Percentiles rank a stretch among this genome's conserved stretches.
Conservation (phyloP, 495 filamentous ascomycete genomes). For the Poronia punctata region DNA sequence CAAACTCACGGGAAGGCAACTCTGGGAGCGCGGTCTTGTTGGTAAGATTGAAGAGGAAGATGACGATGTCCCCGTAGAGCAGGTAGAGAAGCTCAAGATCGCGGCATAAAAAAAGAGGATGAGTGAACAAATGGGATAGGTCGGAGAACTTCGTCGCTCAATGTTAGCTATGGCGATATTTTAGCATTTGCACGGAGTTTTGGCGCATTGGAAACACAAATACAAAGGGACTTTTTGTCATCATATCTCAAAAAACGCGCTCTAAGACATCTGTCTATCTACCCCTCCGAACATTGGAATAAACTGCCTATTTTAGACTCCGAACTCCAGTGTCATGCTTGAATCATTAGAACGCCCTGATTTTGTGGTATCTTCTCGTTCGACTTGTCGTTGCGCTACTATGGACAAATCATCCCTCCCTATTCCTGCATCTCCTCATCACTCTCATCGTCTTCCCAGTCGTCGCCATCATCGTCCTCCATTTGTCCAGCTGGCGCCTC, state of each 20-base stretch:
- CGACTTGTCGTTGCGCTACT: conserved; percentile 11
- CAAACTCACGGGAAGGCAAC: conserved; percentile 68
- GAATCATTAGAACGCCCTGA: conserved; percentile 10
- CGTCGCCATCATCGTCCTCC: conserved; percentile 42
- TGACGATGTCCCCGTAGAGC: conserved; percentile 46
- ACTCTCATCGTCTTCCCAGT: conserved; percentile 47
- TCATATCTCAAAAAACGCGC: conserved; percentile 6
- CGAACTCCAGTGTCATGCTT: conserved; percentile 22
- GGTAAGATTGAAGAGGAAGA: conserved; percentile 72
- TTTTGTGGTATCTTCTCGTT: conserved; percentile 22
- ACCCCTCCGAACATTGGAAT: conserved; percentile 1
- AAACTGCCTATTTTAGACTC: conserved; percentile 16
- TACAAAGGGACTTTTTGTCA: conserved; percentile 1
- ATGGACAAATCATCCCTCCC: neutral
- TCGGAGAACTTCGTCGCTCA: neutral
- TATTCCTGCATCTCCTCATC: conserved; percentile 34
- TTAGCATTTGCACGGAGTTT: conserved; percentile 23
- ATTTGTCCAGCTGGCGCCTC: conserved; percentile 40
- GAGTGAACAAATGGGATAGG: neutral
- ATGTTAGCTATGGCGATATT: neutral
- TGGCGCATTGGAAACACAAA: conserved; percentile 14
- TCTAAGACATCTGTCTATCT: conserved; percentile 6
- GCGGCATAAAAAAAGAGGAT: conserved; percentile 13
- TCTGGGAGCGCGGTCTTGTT: conserved; percentile 79
- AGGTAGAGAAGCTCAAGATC: conserved; percentile 63